Evolutionary conservation across 2,329 filamentous ascomycete species (phyloP).

Genomic region (Chalaropsis thielavioides): DNA sequence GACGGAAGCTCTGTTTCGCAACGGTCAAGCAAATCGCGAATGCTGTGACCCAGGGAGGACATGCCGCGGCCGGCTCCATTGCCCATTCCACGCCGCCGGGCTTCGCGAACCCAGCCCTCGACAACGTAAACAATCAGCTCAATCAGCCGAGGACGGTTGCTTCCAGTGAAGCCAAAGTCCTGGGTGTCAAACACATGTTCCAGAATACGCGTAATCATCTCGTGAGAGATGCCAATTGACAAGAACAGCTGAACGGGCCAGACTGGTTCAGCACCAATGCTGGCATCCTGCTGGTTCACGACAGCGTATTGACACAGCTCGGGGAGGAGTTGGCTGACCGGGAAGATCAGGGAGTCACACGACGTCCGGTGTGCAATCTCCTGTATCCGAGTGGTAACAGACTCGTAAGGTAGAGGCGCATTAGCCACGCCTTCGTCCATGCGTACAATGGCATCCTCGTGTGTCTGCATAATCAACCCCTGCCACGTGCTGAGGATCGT

Average conservation of each 20-base stretch:
- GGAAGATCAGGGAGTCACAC: slow-evolving; percentile 52
- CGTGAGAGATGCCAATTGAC: slow-evolving; percentile 40
- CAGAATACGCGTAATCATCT: slow-evolving; percentile 40
- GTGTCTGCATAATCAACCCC: slow-evolving; percentile 59
- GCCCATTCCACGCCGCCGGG: slow-evolving; percentile 30
- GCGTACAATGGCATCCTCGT: slow-evolving; percentile 39
- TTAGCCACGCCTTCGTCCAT: slow-evolving; percentile 23
- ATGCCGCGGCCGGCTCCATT: slow-evolving; percentile 24
- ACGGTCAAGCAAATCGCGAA: slow-evolving; percentile 36
- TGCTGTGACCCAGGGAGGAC: slow-evolving; percentile 26
- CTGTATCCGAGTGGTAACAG: slow-evolving; percentile 48
- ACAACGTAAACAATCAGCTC: slow-evolving; percentile 40
- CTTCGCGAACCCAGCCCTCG: slow-evolving; percentile 35
- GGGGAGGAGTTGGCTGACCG: slow-evolving; percentile 44
- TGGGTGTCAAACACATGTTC: slow-evolving; percentile 45
- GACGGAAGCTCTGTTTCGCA: slow-evolving; percentile 34
- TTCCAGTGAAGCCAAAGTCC: slow-evolving; percentile 43
- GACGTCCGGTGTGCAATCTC: slow-evolving; percentile 51
- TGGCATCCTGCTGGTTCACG: slow-evolving; percentile 42
- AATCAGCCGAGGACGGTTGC: slow-evolving; percentile 35
- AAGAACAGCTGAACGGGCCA: slow-evolving; percentile 46
- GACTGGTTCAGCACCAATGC: slow-evolving; percentile 40
- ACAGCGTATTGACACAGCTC: slow-evolving; percentile 49
- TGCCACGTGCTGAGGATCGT: slow-evolving; percentile 78
- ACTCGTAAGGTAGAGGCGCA: slow-evolving; percentile 49